A percentile compares a stretch with the other conserved stretches of the same genome.
These are phyloP conservation scores for Mycena venus DNA, from an alignment of 768 basidiomycete species.

Conservation along the genomic window DNA sequence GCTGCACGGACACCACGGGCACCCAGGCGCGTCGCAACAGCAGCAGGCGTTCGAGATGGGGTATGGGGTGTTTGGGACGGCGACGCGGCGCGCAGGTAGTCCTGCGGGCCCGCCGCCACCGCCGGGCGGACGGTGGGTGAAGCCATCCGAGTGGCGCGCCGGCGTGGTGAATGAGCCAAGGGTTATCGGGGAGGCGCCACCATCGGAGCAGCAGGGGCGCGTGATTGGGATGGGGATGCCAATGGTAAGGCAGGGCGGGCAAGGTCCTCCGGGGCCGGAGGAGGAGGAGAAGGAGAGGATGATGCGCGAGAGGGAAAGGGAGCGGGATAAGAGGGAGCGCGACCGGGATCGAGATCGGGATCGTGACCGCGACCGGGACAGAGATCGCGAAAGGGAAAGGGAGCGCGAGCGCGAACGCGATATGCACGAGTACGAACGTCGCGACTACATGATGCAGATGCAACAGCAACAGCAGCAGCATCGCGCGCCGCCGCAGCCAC, in stretches of 20 bases:
- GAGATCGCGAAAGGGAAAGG: conserved; percentile 36
- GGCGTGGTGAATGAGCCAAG: conserved; percentile 34
- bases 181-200: conserved; percentile 22
- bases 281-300: conserved; percentile 45
- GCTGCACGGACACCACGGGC: conserved; percentile 30
- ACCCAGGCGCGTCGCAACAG: conserved; percentile 16
- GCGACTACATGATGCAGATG: conserved; percentile 41
- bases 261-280: conserved; percentile 22
- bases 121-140: conserved; percentile 41
- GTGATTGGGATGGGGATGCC: conserved; percentile 42
- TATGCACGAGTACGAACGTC: conserved; percentile 8
- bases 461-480: conserved; percentile 47
- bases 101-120: conserved; percentile 34
- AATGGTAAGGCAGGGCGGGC: conserved; percentile 42
- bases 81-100: conserved; percentile 26
- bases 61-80: conserved; percentile 32
- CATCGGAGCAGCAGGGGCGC: conserved; percentile 37
- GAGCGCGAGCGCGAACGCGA: conserved; percentile 32
- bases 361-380: conserved; percentile 11
- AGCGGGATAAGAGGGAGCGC: conserved; percentile 38
- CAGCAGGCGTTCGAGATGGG: conserved; percentile 37
- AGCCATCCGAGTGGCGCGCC: conserved; percentile 43
- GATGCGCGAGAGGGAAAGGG: conserved; percentile 34
- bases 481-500: conserved; percentile 40
- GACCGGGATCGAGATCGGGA: conserved; percentile 37